Conservation (phyloP, 257 asterid genomes). For the Dorcoceras hygrometricum region DNA sequence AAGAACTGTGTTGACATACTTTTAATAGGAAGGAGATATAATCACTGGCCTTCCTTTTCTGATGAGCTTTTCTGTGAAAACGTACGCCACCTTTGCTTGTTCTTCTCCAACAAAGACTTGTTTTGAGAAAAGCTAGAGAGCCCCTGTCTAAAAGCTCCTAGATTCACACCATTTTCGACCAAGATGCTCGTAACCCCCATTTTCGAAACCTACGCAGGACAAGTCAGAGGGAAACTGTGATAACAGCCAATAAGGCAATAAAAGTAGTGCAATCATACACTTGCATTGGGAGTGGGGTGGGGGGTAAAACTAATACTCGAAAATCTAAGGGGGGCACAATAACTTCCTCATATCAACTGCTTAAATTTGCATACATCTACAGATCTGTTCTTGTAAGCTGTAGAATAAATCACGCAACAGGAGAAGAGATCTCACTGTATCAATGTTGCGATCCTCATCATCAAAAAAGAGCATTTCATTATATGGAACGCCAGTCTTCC, state of each 20-base stretch:
- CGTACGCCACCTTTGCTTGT: constrained; percentile 40
- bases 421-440: constrained; percentile 48
- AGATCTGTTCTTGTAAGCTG: background rate
- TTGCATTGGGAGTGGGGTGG: no score
- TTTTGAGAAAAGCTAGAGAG: constrained; percentile 30
- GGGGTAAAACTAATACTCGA: no score
- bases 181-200: constrained; percentile 43
- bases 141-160: constrained; percentile 38
- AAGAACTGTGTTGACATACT: background rate
- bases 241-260: constrained; percentile 2
- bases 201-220: constrained; percentile 31
- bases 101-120: constrained; percentile 29
- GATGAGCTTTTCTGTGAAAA: constrained; percentile 35
- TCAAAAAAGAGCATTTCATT: constrained; percentile 85
- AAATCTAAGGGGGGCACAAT: no score
- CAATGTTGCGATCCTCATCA: constrained; percentile 79
- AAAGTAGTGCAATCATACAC: background rate
- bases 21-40: background rate
- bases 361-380: no score
- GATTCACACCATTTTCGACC: constrained; percentile 38
- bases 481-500: constrained; percentile 62
- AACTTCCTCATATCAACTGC: no score
- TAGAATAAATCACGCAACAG: background rate
- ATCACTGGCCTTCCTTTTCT: constrained; percentile 9
- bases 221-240: background rate